Evolutionary conservation across 2,329 filamentous ascomycete genomes (phyloP).

Genomic region (Penicillium italicum): DNA sequence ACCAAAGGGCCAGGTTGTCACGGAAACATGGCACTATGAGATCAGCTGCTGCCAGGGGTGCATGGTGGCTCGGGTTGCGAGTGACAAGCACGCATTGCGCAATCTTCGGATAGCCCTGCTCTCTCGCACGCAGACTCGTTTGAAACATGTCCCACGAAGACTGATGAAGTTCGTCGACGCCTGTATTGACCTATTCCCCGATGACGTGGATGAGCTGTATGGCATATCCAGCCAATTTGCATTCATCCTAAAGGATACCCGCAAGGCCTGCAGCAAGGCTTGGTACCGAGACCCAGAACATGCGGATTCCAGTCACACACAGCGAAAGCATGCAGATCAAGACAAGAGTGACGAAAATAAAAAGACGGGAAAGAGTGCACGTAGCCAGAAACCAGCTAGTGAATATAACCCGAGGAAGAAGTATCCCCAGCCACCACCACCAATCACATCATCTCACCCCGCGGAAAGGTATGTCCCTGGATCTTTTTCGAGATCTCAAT

Average conservation of each 20-base stretch:
- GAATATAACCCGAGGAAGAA: constrained; percentile 1
- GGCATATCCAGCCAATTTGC: constrained; percentile 17
- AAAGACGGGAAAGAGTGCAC: not conserved
- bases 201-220: constrained; percentile 8
- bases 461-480: not conserved
- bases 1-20: not conserved
- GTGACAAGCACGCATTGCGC: constrained; percentile 24
- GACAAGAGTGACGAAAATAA: not conserved
- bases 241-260: constrained; percentile 19
- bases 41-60: constrained; percentile 38
- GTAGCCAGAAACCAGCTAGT: not conserved
- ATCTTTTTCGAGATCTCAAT: not conserved
- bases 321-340: not conserved
- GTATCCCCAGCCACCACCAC: not conserved
- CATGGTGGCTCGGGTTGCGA: constrained; percentile 33
- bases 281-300: constrained; percentile 2
- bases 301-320: not conserved
- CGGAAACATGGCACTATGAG: constrained; percentile 26
- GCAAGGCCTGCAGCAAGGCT: constrained; percentile 17
- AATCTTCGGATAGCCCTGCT: constrained; percentile 31
- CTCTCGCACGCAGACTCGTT: constrained; percentile 30
- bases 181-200: constrained; percentile 21
- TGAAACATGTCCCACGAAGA: constrained; percentile 21
- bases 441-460: not conserved
- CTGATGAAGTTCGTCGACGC: constrained; percentile 31